These are phyloP conservation scores for Nothomitra cinnamomea DNA, from an alignment of 2,329 filamentous ascomycete genomes.

Conservation along the genomic window DNA sequence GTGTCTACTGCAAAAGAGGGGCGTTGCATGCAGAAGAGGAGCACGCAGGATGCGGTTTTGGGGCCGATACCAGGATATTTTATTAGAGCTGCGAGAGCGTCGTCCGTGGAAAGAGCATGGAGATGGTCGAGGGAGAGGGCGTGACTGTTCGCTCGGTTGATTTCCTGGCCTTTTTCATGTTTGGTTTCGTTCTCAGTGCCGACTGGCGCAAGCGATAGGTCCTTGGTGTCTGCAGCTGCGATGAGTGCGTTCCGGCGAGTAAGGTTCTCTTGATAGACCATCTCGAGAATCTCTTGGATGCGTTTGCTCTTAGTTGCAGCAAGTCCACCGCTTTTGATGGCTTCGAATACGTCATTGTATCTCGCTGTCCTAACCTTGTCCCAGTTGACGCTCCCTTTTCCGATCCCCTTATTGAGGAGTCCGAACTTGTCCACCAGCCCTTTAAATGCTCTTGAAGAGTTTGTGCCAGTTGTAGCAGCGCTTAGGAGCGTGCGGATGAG, in stretches of 20 bases:
- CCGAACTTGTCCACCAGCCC: slow-evolving; percentile 50
- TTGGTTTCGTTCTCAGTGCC: slow-evolving; percentile 21
- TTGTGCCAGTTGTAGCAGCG: slow-evolving; percentile 40
- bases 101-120: slow-evolving; percentile 35
- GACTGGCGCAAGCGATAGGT: slow-evolving; percentile 26
- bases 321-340: slow-evolving; percentile 55
- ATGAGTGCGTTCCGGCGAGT: slow-evolving; percentile 33
- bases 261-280: slow-evolving; percentile 52
- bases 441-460: slow-evolving; percentile 48
- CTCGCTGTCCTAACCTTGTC: slow-evolving; percentile 46
- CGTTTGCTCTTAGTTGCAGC: slow-evolving; percentile 52
- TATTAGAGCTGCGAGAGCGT: slow-evolving; percentile 39
- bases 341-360: slow-evolving; percentile 43
- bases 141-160: slow-evolving; percentile 37
- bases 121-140: slow-evolving; percentile 48
- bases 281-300: slow-evolving; percentile 58
- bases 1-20: slow-evolving; percentile 50
- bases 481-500: slow-evolving; percentile 44
- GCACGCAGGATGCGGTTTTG: slow-evolving; percentile 49
- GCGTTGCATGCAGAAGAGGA: slow-evolving; percentile 45
- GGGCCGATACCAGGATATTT: slow-evolving; percentile 45
- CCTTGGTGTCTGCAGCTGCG: slow-evolving; percentile 23
- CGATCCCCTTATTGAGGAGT: slow-evolving; percentile 41
- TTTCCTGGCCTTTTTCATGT: slow-evolving; percentile 38
- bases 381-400: slow-evolving; percentile 60